Evolutionary conservation across 495 filamentous ascomycete species (phyloP).

Genomic region (Jackrogersella minutella): DNA sequence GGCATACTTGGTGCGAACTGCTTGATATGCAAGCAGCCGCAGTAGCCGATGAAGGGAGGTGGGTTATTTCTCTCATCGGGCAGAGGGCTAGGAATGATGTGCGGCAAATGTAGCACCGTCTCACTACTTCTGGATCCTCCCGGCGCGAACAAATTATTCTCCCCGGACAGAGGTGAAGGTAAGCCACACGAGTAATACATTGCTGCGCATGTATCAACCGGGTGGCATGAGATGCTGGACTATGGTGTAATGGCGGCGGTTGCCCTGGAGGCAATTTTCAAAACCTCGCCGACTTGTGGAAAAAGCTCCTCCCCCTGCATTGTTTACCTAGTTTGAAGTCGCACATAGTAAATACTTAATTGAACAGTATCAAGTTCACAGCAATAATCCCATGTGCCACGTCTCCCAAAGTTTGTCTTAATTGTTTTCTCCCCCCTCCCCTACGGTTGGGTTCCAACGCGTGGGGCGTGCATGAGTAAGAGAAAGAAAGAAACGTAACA

Average conservation of each 20-base stretch:
- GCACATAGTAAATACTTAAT: constrained; percentile 37
- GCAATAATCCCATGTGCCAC: constrained; percentile 9
- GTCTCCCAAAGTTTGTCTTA: not conserved
- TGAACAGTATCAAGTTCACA: constrained; percentile 36
- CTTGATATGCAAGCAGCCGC: constrained; percentile 15
- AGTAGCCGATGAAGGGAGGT: constrained; percentile 34
- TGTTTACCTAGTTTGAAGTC: constrained; percentile 35
- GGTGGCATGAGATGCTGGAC: constrained; percentile 44
- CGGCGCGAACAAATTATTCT: constrained; percentile 30
- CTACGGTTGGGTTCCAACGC: constrained; percentile 19
- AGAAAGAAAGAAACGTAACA: constrained; percentile 33
- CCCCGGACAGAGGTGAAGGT: constrained; percentile 33
- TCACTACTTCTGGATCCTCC: constrained; percentile 44
- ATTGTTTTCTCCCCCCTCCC: not conserved
- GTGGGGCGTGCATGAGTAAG: constrained; percentile 18
- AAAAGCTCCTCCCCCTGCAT: constrained; percentile 31
- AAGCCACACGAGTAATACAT: constrained; percentile 26
- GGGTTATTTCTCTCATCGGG: constrained; percentile 10
- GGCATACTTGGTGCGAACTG: not conserved
- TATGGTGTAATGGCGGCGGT: constrained; percentile 20
- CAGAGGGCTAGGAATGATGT: constrained; percentile 35
- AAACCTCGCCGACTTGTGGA: constrained; percentile 17
- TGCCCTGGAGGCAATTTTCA: constrained; percentile 24
- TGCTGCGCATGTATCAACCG: constrained; percentile 34
- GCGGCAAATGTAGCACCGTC: constrained; percentile 42